phyloP scores from a whole-genome alignment of 2,329 filamentous ascomycete species.

The Xylariales sp. region DNA sequence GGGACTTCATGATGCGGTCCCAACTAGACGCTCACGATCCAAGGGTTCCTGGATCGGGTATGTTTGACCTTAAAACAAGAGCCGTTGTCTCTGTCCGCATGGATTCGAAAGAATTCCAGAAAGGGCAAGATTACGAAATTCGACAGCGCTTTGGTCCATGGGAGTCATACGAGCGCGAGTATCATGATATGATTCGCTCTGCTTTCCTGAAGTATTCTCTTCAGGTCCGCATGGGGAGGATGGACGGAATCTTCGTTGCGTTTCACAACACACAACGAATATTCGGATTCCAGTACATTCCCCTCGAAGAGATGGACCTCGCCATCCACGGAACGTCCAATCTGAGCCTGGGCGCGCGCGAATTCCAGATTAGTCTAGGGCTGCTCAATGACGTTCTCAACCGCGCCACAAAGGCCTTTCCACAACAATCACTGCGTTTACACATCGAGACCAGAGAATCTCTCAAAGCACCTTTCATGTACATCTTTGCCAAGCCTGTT shows the following conservation, averaged over 20 bases:
- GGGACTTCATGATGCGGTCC: conserved; percentile 89
- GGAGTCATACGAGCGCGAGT: conserved; percentile 93
- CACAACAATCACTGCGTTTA: conserved; percentile 70
- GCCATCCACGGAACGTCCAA: conserved; percentile 76
- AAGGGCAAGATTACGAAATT: conserved; percentile 84
- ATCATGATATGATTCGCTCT: conserved; percentile 91
- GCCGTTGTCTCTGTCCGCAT: conserved; percentile 90
- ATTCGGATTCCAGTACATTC: conserved; percentile 96
- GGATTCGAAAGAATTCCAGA: conserved; percentile 67
- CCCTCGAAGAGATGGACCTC: conserved; percentile 81
- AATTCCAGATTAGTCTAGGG: conserved; percentile 78
- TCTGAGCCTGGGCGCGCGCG: conserved; percentile 65
- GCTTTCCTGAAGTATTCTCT: conserved; percentile 96
- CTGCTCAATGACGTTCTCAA: conserved; percentile 78
- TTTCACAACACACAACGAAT: conserved; percentile 94
- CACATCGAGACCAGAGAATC: conserved; percentile 73
- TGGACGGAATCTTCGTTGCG: conserved; percentile 98
- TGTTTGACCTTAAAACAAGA: conserved; percentile 95
- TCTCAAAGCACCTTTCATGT: conserved; percentile 61
- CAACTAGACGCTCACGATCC: conserved; percentile 89
- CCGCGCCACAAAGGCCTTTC: conserved; percentile 69
- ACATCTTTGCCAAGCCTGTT: conserved; percentile 86
- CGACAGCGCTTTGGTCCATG: conserved; percentile 69
- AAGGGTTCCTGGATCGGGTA: conserved; percentile 81
- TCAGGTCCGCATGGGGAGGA: conserved; percentile 93